These are phyloP conservation scores for Penicillium goetzii DNA, from an alignment of 495 filamentous ascomycete species.

Conservation along the genomic window DNA sequence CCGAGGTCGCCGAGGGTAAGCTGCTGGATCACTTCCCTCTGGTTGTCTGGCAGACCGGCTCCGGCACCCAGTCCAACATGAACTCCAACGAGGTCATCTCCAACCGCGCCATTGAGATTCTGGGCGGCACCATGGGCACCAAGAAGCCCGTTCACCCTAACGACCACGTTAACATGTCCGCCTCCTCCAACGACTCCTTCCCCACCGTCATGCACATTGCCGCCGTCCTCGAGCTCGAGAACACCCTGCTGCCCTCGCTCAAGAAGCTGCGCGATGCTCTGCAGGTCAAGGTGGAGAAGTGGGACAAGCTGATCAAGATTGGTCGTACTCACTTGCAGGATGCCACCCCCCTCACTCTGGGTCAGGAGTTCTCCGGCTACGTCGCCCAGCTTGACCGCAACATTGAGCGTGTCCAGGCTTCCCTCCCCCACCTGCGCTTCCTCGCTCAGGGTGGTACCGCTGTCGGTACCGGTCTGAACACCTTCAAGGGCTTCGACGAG, in stretches of 20 bases:
- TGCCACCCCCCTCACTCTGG: slow-evolving; percentile 92
- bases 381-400: slow-evolving; percentile 90
- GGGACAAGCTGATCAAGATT: slow-evolving; percentile 95
- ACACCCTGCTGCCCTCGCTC: slow-evolving; percentile 80
- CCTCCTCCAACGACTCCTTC: slow-evolving; percentile 99
- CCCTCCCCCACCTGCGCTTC: slow-evolving; percentile 80
- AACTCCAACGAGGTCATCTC: slow-evolving; percentile 99
- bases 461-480: slow-evolving; percentile 97
- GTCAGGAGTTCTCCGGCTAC: slow-evolving; percentile 98
- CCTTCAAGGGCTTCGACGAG: slow-evolving; percentile 93
- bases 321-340: slow-evolving; percentile 98
- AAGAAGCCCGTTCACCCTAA: slow-evolving; percentile 99
- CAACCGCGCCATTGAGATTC: slow-evolving; percentile 97
- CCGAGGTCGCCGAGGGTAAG: slow-evolving; percentile 92
- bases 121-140: slow-evolving; percentile 88
- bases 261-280: slow-evolving; percentile 79
- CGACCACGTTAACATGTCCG: slow-evolving; percentile 99
- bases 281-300: slow-evolving; percentile 87
- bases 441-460: slow-evolving; percentile 97
- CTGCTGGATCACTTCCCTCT: slow-evolving; percentile 97
- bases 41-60: slow-evolving; percentile 98
- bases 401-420: slow-evolving; percentile 81
- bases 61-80: slow-evolving; percentile 99
- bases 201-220: slow-evolving; percentile 99
- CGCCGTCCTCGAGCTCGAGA: slow-evolving; percentile 89